Evolutionary conservation across 1,284 basidiomycete genomes (phyloP).

Genomic region (Xanthoconium separans): DNA sequence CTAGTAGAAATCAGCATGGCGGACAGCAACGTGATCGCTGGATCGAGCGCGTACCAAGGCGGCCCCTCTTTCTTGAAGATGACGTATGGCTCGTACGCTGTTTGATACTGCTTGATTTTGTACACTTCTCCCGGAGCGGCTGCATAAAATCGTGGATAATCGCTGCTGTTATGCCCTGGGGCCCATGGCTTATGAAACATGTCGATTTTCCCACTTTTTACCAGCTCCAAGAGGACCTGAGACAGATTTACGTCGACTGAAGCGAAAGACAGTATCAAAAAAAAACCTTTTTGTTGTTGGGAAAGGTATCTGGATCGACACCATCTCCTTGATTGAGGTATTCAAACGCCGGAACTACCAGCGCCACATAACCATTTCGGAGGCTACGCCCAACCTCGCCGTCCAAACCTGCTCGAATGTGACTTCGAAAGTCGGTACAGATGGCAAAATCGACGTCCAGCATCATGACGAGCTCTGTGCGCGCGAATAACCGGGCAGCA

Average conservation of each 20-base stretch:
- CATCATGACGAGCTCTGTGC: slow-evolving; percentile 84
- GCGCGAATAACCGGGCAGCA: slow-evolving; percentile 74
- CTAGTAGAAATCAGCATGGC: slow-evolving; percentile 27
- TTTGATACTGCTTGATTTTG: slow-evolving; percentile 69
- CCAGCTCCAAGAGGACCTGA: slow-evolving; percentile 57
- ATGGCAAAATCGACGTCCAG: slow-evolving; percentile 84
- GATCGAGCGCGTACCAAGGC: slow-evolving; percentile 52
- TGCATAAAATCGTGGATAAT: slow-evolving; percentile 69
- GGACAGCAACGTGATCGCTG: not conserved
- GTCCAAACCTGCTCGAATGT: slow-evolving; percentile 37
- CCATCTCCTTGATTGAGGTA: slow-evolving; percentile 64
- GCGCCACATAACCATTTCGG: slow-evolving; percentile 55
- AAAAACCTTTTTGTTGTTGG: slow-evolving; percentile 59
- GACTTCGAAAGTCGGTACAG: slow-evolving; percentile 73
- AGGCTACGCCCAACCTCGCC: slow-evolving; percentile 37
- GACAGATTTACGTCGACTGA: not conserved
- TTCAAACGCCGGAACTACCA: slow-evolving; percentile 82
- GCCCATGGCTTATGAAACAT: slow-evolving; percentile 80
- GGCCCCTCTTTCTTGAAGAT: slow-evolving; percentile 75
- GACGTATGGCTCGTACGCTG: slow-evolving; percentile 83
- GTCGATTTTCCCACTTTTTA: slow-evolving; percentile 51
- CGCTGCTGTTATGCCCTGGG: slow-evolving; percentile 76
- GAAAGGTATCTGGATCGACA: slow-evolving; percentile 55
- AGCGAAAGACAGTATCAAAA: not conserved
- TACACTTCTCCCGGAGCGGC: slow-evolving; percentile 68